Conservation (phyloP, 2,329 filamentous ascomycete species). For the Fusarium pseudocircinatum region DNA sequence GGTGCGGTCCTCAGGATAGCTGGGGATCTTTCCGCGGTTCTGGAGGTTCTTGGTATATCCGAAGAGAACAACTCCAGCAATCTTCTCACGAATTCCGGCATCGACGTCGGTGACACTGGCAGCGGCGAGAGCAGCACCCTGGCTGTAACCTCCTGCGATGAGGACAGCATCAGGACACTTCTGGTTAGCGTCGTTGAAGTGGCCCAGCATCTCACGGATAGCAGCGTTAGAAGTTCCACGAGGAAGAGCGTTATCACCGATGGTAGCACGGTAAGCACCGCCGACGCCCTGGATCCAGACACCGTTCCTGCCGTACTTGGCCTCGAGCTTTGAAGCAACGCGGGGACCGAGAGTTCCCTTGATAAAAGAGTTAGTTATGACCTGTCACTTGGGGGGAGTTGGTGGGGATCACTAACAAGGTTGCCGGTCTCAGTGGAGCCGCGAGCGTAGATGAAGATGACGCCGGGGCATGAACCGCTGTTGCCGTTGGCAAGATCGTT, state of each 20-base stretch:
- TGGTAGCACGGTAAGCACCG: constrained; percentile 49
- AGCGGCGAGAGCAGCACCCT: constrained; percentile 57
- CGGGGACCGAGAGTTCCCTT: constrained; percentile 47
- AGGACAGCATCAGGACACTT: constrained; percentile 57
- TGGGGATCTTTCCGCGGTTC: constrained; percentile 51
- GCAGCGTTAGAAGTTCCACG: constrained; percentile 49
- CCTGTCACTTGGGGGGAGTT: not conserved
- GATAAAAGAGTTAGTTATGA: not conserved
- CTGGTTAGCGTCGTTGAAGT: constrained; percentile 51
- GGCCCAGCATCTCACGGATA: constrained; percentile 53
- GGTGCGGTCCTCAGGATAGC: constrained; percentile 48
- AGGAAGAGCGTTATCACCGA: constrained; percentile 51
- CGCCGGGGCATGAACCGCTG: constrained; percentile 46
- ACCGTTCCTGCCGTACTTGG: constrained; percentile 34
- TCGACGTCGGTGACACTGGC: constrained; percentile 50
- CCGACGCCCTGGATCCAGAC: constrained; percentile 58
- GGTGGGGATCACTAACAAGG: constrained; percentile 42
- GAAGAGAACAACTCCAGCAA: constrained; percentile 51
- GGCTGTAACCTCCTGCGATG: constrained; percentile 53
- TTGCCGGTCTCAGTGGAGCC: constrained; percentile 52
- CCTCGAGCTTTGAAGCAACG: constrained; percentile 44
- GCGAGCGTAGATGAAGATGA: constrained; percentile 54
- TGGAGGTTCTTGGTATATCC: constrained; percentile 57
- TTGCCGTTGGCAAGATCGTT: constrained; percentile 45
- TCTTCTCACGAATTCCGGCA: constrained; percentile 44